phyloP scores from a whole-genome alignment of 805 yeast genomes.

The Priceomyces fermenticarens region DNA sequence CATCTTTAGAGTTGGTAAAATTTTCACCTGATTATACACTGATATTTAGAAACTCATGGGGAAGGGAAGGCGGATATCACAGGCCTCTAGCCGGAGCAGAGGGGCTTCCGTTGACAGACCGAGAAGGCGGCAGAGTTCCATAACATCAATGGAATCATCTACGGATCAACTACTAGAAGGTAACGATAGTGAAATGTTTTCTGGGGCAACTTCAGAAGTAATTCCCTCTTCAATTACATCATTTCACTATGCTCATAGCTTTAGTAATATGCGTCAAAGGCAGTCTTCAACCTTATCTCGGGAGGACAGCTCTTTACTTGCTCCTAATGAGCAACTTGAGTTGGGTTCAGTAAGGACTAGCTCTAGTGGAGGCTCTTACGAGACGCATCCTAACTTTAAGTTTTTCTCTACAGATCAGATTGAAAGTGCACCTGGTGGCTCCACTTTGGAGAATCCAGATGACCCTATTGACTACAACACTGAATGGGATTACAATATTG shows the following conservation, averaged over 20 bases:
- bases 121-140: slow-evolving; percentile 24
- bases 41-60: not conserved
- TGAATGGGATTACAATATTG: slow-evolving; percentile 67
- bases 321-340: slow-evolving; percentile 25
- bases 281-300: slow-evolving; percentile 17
- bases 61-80: slow-evolving; percentile 3
- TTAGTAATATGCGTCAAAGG: slow-evolving; percentile 24
- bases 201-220: slow-evolving; percentile 74
- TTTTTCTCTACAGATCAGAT: slow-evolving; percentile 84
- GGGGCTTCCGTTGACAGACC: slow-evolving; percentile 22
- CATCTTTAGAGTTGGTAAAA: not conserved
- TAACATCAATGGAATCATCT: slow-evolving; percentile 29
- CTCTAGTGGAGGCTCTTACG: slow-evolving; percentile 34
- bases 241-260: slow-evolving; percentile 67
- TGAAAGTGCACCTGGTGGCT: slow-evolving; percentile 83
- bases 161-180: slow-evolving; percentile 43
- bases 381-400: slow-evolving; percentile 51
- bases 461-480: slow-evolving; percentile 69
- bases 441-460: slow-evolving; percentile 61
- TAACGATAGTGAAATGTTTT: slow-evolving; percentile 66
- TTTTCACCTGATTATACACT: not conserved
- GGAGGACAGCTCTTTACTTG: slow-evolving; percentile 36
- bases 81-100: slow-evolving; percentile 9
- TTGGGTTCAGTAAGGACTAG: slow-evolving; percentile 33
- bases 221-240: slow-evolving; percentile 77